These are phyloP conservation scores for Favolaschia claudopus DNA, from an alignment of 768 basidiomycete genomes.

Conservation along the genomic window DNA sequence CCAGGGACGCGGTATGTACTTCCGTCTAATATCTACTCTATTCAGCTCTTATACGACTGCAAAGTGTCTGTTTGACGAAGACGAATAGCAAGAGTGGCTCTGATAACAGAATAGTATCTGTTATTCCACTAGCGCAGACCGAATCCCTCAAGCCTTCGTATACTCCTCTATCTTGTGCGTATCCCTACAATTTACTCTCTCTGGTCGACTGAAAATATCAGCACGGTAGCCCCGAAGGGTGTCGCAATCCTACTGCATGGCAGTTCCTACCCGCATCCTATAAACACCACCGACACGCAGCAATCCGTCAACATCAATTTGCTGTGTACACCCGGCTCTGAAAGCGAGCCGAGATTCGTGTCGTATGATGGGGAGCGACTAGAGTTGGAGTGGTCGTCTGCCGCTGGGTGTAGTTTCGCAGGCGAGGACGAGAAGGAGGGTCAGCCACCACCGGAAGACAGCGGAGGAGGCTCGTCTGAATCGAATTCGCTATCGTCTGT, in stretches of 20 bases:
- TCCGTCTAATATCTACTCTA: too few species aligned
- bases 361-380: constrained; percentile 67
- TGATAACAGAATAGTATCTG: constrained; percentile 68
- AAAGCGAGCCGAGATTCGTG: constrained; percentile 59
- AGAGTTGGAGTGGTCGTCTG: constrained; percentile 67
- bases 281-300: constrained; percentile 47
- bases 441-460: too few species aligned
- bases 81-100: constrained; percentile 64
- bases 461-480: constrained; percentile 35
- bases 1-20: constrained; percentile 71
- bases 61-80: constrained; percentile 77
- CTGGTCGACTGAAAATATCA: constrained; percentile 19
- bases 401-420: constrained; percentile 62
- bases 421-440: constrained; percentile 36
- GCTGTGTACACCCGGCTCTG: constrained; percentile 55
- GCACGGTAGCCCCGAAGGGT: constrained; percentile 56
- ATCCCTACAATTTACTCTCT: neutral
- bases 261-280: constrained; percentile 62
- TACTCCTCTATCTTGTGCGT: constrained; percentile 49
- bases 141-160: constrained; percentile 41
- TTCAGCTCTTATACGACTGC: too few species aligned
- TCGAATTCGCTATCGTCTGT: constrained; percentile 70
- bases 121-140: constrained; percentile 75
- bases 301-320: constrained; percentile 72
- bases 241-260: constrained; percentile 68